Percentiles rank a stretch among this genome's conserved stretches.
Evolutionary conservation across 2,329 filamentous ascomycete genomes (phyloP).

Genomic region (Phialophora tarda): DNA sequence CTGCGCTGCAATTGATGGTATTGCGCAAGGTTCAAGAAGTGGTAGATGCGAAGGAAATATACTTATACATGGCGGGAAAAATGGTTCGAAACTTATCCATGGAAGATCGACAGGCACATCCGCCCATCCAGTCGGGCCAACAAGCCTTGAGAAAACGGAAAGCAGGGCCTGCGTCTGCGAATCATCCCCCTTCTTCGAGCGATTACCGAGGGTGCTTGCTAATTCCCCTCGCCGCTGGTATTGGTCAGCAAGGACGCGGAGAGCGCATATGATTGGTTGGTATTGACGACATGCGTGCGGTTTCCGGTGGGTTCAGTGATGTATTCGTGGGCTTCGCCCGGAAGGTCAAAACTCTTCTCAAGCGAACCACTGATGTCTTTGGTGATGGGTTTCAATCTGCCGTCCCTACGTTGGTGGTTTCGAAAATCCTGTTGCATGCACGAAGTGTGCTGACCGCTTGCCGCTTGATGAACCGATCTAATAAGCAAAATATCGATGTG

Average conservation of each 20-base stretch:
- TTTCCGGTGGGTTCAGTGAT: neutral
- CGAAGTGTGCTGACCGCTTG: neutral
- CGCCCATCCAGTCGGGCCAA: neutral
- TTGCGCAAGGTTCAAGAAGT: neutral
- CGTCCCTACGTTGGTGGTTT: neutral
- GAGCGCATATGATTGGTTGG: neutral
- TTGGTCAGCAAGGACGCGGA: slow-evolving; percentile 7
- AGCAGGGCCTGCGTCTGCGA: neutral
- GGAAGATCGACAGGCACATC: slow-evolving; percentile 5
- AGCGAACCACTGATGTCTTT: neutral
- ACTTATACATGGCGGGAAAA: neutral
- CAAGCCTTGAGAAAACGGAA: neutral
- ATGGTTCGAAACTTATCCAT: neutral
- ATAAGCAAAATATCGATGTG: neutral
- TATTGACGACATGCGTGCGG: slow-evolving; percentile 1
- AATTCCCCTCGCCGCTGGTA: neutral
- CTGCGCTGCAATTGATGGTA: neutral
- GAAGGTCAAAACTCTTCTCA: neutral
- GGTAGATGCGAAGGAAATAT: neutral
- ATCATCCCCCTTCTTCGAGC: neutral
- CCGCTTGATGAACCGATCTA: neutral
- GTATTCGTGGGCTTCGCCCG: neutral
- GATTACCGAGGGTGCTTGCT: slow-evolving; percentile 5
- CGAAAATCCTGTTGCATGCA: neutral
- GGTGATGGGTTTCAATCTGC: neutral